Evolutionary conservation across 805 yeast species (phyloP), one percentile per base, ranked within the genome.

Genomic region (Wickerhamiella shivajii): DNA sequence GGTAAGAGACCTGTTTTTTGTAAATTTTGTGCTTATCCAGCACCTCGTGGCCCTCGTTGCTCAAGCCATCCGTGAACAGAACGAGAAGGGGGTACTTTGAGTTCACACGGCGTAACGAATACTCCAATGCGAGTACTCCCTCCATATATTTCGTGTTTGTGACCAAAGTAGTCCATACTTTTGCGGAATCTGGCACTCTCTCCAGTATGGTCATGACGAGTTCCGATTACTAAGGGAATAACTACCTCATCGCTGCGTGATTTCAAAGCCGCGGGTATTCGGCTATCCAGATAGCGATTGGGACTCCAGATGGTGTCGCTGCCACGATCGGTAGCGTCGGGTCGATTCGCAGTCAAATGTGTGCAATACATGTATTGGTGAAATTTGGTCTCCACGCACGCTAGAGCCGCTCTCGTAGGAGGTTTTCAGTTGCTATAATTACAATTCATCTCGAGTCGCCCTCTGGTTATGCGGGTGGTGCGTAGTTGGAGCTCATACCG

Each of bases 111-210:
- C 57, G 55, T 34, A 71, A 53, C 2, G 75, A 60, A 46, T 60
- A 64, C 35, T 69, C 60, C 33, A 71, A 51, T 0, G 74, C 61
- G 9, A 71, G 47, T 3, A 71, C 53, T 1, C 77, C 77, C 0
- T 65, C 53, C 18, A 71, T 44, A 39, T 71, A 71, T 28, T 59
- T 58, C 8, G 60, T 54, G 45, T 64, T 67, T 14, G 77, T 71
- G 37, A 71, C 63, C 22, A 71, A 53, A 0, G 75, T 67, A 0
- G 73, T 62, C 77, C 77, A 71, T 2, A 66, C 67, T 29, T 50
- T 46, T 12, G 20, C 29, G 10, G 22, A n/a, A n/a, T n/a, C n/a
- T n/a, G n/a, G n/a, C n/a, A n/a, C n/a, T n/a, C n/a, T n/a, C n/a
- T n/a, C n/a, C n/a, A n/a, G n/a, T n/a, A n/a, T n/a, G n/a, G n/a